A percentile compares a stretch with the other conserved stretches of the same genome.
phyloP scores from a whole-genome alignment of 225 moss, liverwort and hornwort genomes.

The Neckera pumila region DNA sequence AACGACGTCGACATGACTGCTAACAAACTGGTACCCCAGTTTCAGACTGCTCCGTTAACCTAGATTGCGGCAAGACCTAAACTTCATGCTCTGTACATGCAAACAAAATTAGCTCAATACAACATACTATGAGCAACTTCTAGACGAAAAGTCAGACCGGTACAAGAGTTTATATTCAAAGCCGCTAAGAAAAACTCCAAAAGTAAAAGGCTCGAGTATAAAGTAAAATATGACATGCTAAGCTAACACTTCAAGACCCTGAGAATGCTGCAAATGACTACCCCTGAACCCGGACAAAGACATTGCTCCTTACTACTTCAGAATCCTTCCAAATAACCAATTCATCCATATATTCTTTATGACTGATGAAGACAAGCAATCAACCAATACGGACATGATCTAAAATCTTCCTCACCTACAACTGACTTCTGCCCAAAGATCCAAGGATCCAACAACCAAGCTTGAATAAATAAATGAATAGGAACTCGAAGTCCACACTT shows the following conservation, averaged over 20 bases:
- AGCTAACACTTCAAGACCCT: background rate
- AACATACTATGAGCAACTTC: background rate
- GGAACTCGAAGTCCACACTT: background rate
- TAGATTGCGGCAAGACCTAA: background rate
- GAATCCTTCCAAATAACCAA: background rate
- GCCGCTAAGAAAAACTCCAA: background rate
- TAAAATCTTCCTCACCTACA: background rate
- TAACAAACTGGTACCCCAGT: background rate
- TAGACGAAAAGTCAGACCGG: background rate
- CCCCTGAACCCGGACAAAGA: no score
- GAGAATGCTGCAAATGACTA: background rate
- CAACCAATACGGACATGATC: background rate
- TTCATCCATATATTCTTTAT: background rate
- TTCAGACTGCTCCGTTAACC: background rate
- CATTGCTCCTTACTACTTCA: background rate
- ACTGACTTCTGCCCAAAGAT: background rate
- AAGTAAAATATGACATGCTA: background rate
- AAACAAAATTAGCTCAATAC: background rate
- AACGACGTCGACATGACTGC: conserved; percentile 35
- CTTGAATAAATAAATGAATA: background rate
- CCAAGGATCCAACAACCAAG: background rate
- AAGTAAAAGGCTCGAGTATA: no score
- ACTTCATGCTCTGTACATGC: background rate
- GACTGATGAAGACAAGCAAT: no score
- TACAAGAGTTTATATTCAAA: background rate